These are phyloP conservation scores for Dendrocalamus sinicus DNA, from an alignment of 176 grass and related monocot genomes.

Conservation along the genomic window DNA sequence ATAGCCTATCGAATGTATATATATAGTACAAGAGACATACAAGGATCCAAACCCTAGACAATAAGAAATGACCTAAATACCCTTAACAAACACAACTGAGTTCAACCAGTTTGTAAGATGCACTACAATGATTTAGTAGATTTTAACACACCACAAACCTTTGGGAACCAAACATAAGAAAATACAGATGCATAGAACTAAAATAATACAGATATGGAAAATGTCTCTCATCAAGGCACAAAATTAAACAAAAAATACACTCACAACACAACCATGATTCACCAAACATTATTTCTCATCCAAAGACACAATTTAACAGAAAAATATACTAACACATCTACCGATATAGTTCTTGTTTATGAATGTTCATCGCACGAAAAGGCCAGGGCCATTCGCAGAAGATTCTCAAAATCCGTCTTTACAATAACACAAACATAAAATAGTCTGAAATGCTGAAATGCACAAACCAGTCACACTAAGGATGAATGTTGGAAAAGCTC, in stretches of 20 bases:
- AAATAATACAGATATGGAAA: neutral
- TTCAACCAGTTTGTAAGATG: neutral
- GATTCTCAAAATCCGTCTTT: neutral
- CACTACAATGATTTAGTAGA: neutral
- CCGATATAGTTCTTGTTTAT: neutral
- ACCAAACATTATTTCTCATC: neutral
- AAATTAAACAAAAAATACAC: neutral
- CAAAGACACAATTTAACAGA: neutral
- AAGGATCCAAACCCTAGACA: too few species aligned
- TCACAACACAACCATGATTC: neutral
- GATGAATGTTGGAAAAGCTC: neutral
- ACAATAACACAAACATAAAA: neutral
- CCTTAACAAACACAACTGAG: neutral
- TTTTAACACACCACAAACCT: neutral
- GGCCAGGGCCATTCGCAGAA: neutral
- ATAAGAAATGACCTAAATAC: too few species aligned
- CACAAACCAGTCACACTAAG: neutral
- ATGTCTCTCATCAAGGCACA: neutral
- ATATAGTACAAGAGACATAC: too few species aligned
- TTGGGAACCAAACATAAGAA: neutral
- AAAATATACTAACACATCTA: neutral
- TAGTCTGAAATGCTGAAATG: neutral
- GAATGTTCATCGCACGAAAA: neutral
- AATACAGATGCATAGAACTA: neutral
- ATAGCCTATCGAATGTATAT: too few species aligned